phyloP scores from a whole-genome alignment of 768 basidiomycete species.

The Lentinula edodes region DNA sequence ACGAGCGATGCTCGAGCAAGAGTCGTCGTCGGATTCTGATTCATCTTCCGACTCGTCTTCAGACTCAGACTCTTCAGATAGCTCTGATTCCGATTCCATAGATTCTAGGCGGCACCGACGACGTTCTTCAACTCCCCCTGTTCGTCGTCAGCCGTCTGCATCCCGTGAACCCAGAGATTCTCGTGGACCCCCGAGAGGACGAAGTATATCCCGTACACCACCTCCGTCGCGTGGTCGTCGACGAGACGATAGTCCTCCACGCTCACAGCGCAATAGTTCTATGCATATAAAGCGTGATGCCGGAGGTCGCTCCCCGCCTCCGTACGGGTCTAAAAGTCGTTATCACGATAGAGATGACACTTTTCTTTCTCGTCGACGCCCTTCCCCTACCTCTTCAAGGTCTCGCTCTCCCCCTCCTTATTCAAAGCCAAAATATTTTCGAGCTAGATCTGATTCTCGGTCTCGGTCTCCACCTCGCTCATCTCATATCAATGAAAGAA shows the following conservation, averaged over 20 bases:
- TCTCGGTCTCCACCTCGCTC: not conserved
- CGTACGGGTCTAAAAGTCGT: not conserved
- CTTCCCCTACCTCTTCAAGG: not conserved
- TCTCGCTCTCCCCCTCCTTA: constrained; percentile 1
- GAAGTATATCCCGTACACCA: constrained; percentile 27
- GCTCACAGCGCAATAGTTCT: not conserved
- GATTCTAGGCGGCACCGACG: constrained; percentile 22
- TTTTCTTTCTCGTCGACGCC: not conserved
- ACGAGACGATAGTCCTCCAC: constrained; percentile 10
- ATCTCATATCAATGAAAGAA: not conserved
- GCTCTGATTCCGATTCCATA: constrained; percentile 31
- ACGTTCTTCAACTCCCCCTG: constrained; percentile 27
- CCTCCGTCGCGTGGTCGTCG: constrained; percentile 11
- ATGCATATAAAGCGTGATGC: not conserved
- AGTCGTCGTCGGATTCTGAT: constrained; percentile 34
- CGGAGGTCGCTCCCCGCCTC: constrained; percentile 2
- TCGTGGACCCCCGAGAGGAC: constrained; percentile 14
- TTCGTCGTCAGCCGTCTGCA: constrained; percentile 10
- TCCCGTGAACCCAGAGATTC: constrained; percentile 7
- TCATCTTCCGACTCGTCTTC: constrained; percentile 19
- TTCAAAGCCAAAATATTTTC: not conserved
- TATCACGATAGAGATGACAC: not conserved
- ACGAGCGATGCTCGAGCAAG: constrained; percentile 77
- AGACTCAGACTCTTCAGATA: constrained; percentile 21
- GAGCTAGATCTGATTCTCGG: constrained; percentile 1